Evolutionary conservation across 2,329 filamentous ascomycete species (phyloP), one percentile per base, ranked within the genome.

Genomic region (Grosmannia clavigera): DNA sequence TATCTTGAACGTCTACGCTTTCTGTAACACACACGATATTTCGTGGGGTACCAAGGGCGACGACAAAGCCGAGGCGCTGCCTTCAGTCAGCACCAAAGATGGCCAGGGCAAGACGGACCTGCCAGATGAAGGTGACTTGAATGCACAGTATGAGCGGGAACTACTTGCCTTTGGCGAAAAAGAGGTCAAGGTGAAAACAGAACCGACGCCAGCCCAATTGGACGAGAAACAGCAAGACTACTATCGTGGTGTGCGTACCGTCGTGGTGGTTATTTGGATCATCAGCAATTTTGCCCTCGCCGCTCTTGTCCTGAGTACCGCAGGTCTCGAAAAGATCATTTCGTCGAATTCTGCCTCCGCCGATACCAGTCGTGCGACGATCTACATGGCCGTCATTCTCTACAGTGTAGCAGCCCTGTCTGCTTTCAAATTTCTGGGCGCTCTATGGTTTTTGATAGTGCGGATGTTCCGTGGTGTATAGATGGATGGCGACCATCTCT

Each of bases 21-120:
- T 99, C 75, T 97, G 92, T 76, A 96, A 96, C 75, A 96, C 92
- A 31, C 92, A 96, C 79, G 92, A 96, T 70, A 94, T 96, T 65
- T 95, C 92, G 3, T 96, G 92, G 92, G 64, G 64, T 38, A 65
- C 94, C 51, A 99, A 97, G 74, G 94, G 94, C 67, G 94, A 97
- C 71, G 92, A 96, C 75, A 96, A 96, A 73, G 81, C 92, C 7
- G 91, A 95, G 67, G 92, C 92, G 69, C 82, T 96, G 58, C 90
- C 90, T 1, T 90, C 86, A 0, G 92, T 94, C 66, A 92, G 86
- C 66, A 87, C 92, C 59, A 96, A 96, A 72, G 88, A 95, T 53
- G 92, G 90, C 66, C 75, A 78, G 66, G 94, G 92, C 67, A 96
- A 97, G 78, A 94, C 95, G 64, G 92, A 97, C 66, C 85, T 99